A percentile compares a stretch with the other conserved stretches of the same genome.
phyloP scores from a whole-genome alignment of 2,329 filamentous ascomycete genomes.

The Neospermospora avenae region DNA sequence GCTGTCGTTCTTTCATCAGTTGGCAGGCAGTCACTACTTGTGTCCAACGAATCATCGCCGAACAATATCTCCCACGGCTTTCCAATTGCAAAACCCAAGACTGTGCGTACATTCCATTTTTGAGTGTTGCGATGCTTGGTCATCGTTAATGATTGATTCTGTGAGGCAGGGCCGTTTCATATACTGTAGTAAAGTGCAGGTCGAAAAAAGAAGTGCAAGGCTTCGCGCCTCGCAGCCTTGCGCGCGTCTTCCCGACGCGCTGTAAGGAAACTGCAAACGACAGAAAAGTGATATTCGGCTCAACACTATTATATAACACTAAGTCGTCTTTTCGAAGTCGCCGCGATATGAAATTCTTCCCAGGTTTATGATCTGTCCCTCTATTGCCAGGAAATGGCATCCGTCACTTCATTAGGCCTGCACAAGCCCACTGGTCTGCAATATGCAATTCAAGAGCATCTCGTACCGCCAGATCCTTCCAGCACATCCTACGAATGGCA shows the following conservation, averaged over 20 bases:
- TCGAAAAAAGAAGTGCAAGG: background rate
- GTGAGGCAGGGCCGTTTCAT: too few relatives aligned
- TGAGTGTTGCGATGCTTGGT: background rate
- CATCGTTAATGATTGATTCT: background rate
- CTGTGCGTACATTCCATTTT: too few relatives aligned
- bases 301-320: background rate
- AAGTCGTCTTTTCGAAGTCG: background rate
- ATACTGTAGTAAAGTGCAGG: background rate
- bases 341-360: slow-evolving; percentile 14
- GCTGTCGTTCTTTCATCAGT: too few relatives aligned
- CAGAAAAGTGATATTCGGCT: background rate
- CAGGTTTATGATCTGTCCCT: slow-evolving; percentile 20
- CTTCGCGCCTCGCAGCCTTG: slow-evolving; percentile 16
- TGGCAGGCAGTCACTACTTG: too few relatives aligned
- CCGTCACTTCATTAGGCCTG: slow-evolving; percentile 84
- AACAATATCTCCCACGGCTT: too few relatives aligned
- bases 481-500: slow-evolving; percentile 74
- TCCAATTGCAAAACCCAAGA: too few relatives aligned
- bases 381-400: slow-evolving; percentile 63
- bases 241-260: slow-evolving; percentile 9
- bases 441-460: slow-evolving; percentile 77
- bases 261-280: slow-evolving; percentile 9
- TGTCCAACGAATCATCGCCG: too few relatives aligned
- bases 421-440: slow-evolving; percentile 82
- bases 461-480: slow-evolving; percentile 66